Conservation (phyloP, 441 rosid genomes). For the Adansonia madagascariensis region DNA sequence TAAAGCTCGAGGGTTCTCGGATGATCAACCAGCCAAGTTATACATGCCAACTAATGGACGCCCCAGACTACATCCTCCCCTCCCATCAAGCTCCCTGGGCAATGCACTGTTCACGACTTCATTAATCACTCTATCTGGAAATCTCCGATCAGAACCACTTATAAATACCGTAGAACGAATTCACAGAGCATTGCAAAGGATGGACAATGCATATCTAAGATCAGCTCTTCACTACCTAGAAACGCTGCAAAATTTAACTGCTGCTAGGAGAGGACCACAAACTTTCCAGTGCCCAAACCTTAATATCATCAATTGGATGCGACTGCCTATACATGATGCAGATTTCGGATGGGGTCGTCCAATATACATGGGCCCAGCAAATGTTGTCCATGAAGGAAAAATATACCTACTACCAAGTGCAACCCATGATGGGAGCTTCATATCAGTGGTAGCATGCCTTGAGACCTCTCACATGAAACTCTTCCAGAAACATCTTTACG, state of each 20-base stretch:
- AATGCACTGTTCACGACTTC: conserved; percentile 20
- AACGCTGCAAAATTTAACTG: conserved; percentile 4
- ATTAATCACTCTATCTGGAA: conserved; percentile 1
- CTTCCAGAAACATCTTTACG: conserved; percentile 32
- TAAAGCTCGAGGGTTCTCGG: conserved; percentile 26
- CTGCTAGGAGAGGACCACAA: background rate
- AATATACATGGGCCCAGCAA: conserved; percentile 26
- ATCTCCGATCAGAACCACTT: conserved; percentile 33
- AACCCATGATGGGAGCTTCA: conserved; percentile 25
- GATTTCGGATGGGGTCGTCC: conserved; percentile 52
- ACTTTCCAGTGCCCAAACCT: conserved; percentile 38
- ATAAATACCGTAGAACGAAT: conserved; percentile 29
- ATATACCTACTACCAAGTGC: conserved; percentile 28
- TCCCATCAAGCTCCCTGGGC: conserved; percentile 23
- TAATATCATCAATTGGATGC: conserved; percentile 18
- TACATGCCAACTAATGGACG: conserved; percentile 19
- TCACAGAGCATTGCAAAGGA: conserved; percentile 14
- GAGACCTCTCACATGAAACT: conserved; percentile 30
- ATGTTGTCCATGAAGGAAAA: conserved; percentile 30
- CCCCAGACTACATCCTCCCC: conserved; percentile 20
- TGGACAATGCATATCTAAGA: conserved; percentile 40
- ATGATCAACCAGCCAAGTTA: conserved; percentile 29
- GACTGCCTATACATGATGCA: conserved; percentile 35
- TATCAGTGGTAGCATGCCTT: conserved; percentile 27
- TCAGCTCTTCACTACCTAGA: conserved; percentile 44